Conservation (phyloP, 2,329 filamentous ascomycete genomes). For the Aspergillus thermomutatus region DNA sequence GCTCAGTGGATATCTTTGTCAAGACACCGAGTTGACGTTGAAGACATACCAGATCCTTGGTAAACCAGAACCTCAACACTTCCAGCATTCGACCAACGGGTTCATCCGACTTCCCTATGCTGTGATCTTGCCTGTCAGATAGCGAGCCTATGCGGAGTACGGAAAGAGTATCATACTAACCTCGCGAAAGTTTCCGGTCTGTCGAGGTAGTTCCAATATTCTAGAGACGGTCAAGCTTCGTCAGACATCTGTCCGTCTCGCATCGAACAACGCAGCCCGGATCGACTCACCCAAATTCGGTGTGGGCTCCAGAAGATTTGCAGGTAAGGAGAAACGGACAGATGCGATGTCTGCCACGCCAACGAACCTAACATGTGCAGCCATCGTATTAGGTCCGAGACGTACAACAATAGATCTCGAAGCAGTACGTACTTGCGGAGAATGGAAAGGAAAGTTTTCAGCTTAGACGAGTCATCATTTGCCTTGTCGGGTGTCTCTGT, state of each 20-base stretch:
- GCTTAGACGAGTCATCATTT: conserved; percentile 78
- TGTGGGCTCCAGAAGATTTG: conserved; percentile 90
- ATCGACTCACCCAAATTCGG: conserved; percentile 69
- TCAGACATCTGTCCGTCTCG: conserved; percentile 13
- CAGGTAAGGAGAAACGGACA: conserved; percentile 92
- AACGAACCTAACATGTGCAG: conserved; percentile 66
- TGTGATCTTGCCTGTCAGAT: conserved; percentile 42
- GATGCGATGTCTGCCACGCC: conserved; percentile 93
- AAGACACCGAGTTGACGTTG: not conserved
- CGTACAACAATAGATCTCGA: not conserved
- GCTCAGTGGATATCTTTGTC: conserved; percentile 15
- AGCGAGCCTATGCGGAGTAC: conserved; percentile 14
- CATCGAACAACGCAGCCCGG: not conserved
- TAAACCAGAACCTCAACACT: conserved; percentile 95
- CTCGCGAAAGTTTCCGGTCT: conserved; percentile 83
- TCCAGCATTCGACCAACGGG: conserved; percentile 91
- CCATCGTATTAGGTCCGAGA: not conserved
- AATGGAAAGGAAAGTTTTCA: conserved; percentile 84
- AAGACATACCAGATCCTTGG: conserved; percentile 73
- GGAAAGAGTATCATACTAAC: conserved; percentile 36
- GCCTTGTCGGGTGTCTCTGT: conserved; percentile 49
- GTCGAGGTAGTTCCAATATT: conserved; percentile 99
- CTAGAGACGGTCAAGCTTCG: conserved; percentile 39
- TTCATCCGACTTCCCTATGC: conserved; percentile 85
- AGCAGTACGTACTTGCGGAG: conserved; percentile 66